phyloP scores from a whole-genome alignment of 2,329 filamentous ascomycete species.

The Aspergillus neotritici region DNA sequence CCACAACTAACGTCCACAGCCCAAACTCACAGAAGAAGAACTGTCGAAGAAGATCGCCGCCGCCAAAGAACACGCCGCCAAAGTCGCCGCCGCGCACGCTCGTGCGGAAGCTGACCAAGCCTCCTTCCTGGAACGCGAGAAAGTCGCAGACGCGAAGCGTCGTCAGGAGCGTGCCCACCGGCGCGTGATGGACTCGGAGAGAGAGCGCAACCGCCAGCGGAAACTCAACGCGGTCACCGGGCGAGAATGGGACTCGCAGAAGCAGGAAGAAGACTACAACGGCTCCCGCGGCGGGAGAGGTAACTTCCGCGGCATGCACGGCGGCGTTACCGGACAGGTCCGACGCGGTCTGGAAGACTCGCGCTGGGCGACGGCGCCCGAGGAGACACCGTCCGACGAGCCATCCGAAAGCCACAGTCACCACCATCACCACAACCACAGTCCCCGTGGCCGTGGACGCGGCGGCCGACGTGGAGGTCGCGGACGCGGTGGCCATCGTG shows the following conservation, averaged over 20 bases:
- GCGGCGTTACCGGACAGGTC: slow-evolving; percentile 40
- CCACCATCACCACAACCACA: slow-evolving; percentile 9
- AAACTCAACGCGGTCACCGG: slow-evolving; percentile 56
- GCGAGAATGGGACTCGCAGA: slow-evolving; percentile 59
- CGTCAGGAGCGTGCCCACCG: slow-evolving; percentile 48
- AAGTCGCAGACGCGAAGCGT: slow-evolving; percentile 50
- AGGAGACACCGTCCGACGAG: slow-evolving; percentile 4
- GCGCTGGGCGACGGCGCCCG: background rate
- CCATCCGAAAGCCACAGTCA: slow-evolving; percentile 1
- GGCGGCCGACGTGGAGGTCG: slow-evolving; percentile 26
- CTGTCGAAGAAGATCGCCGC: slow-evolving; percentile 56
- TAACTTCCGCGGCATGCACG: slow-evolving; percentile 48
- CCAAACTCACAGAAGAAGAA: slow-evolving; percentile 61
- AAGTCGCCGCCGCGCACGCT: slow-evolving; percentile 55
- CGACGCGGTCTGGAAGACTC: slow-evolving; percentile 27
- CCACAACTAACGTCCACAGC: slow-evolving; percentile 35
- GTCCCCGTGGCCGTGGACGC: slow-evolving; percentile 29
- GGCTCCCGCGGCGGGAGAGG: slow-evolving; percentile 35
- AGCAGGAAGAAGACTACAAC: slow-evolving; percentile 52
- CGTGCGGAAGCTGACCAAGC: slow-evolving; percentile 64
- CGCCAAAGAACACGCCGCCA: slow-evolving; percentile 57
- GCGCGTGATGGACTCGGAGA: slow-evolving; percentile 57
- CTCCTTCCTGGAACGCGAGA: slow-evolving; percentile 59
- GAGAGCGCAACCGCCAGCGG: slow-evolving; percentile 55
- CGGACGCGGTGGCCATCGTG: slow-evolving; percentile 23